Conservation (phyloP, 495 filamentous ascomycete genomes). For the Hypoxylon rickii region DNA sequence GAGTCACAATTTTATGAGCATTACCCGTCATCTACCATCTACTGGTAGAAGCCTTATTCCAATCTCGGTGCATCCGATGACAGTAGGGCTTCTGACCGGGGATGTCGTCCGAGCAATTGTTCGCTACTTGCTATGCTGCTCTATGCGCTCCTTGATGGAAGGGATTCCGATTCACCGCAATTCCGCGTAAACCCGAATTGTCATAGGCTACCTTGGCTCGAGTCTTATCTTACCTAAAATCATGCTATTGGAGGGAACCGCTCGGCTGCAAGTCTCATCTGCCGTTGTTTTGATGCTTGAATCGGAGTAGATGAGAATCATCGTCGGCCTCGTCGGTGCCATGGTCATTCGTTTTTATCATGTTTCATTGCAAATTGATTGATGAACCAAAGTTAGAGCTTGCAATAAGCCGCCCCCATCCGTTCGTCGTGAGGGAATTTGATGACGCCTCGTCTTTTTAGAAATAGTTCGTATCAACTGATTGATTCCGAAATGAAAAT, state of each 20-base stretch:
- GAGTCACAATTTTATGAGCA: slow-evolving; percentile 14
- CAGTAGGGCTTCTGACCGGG: slow-evolving; percentile 16
- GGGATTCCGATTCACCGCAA: slow-evolving; percentile 14
- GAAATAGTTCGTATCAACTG: slow-evolving; percentile 15
- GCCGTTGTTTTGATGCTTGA: slow-evolving; percentile 16
- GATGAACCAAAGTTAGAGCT: no score
- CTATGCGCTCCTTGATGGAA: slow-evolving; percentile 15
- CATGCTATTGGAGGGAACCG: slow-evolving; percentile 16
- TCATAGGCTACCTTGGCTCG: slow-evolving; percentile 23
- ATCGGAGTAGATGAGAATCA: slow-evolving; percentile 11
- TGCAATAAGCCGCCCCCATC: no score
- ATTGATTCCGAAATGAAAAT: slow-evolving; percentile 24
- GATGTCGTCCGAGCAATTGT: slow-evolving; percentile 7
- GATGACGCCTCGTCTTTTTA: not conserved
- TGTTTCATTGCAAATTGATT: no score
- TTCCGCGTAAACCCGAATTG: slow-evolving; percentile 30
- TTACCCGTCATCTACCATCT: slow-evolving; percentile 15
- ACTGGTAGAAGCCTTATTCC: no score
- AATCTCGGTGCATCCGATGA: slow-evolving; percentile 22
- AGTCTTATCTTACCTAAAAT: slow-evolving; percentile 11
- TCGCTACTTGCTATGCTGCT: not conserved
- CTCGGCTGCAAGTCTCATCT: slow-evolving; percentile 31
- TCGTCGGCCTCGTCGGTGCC: slow-evolving; percentile 21
- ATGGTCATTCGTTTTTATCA: no score
- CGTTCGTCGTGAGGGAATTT: no score